Base-by-base conservation (phyloP, 192 early-diverging fungal genomes). In the Backusella westeae region DNA sequence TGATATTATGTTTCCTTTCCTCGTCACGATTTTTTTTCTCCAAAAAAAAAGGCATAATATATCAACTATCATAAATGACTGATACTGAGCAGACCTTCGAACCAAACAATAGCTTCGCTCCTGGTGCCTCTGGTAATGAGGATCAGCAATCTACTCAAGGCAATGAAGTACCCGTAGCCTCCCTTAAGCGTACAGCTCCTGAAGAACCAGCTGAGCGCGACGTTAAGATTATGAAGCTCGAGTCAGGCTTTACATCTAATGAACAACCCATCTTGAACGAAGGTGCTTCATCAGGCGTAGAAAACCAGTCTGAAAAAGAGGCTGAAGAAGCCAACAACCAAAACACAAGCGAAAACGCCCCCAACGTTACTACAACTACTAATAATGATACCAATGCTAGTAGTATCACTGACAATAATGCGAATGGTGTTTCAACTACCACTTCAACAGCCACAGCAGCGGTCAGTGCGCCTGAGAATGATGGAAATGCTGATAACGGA, bases 81-180 rank as follows among this genome's bases (percentile, higher is more conserved):
- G 56, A 63, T 63, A 63, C 56, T 63, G 56, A 29, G 26, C 56
- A 63, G 23, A 63, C 56, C 10, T 29, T 63, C 23, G 56, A 63
- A 26, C 26, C 56, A 63, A 63, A 63, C 56, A 23, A 63, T 29
- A 12, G 7, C 56, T 63, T 63, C 21, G 9, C 56, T 56, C n/a
- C 53, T 56, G 53, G 53, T 44, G 15, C 42, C n/a, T 29, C 56
- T 63, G 56, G 56, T 63, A 63, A 63, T 63, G 56, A 63, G 56
- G 26, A 23, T 12, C 56, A 53, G 21, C n/a, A 23, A 63, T 49
- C 46, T 49, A 63, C 23, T 26, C 56, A 63, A 12, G 56, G 29
- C 26, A 29, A 26, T n/a, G 26, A 14, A 29, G 56, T 14, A 12
- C 9, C 56, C 12, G 4, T 23, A 63, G 29, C 8, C 21, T 29